Evolutionary conservation across 495 filamentous ascomycete species (phyloP).

Genomic region (Penicillium canariense): DNA sequence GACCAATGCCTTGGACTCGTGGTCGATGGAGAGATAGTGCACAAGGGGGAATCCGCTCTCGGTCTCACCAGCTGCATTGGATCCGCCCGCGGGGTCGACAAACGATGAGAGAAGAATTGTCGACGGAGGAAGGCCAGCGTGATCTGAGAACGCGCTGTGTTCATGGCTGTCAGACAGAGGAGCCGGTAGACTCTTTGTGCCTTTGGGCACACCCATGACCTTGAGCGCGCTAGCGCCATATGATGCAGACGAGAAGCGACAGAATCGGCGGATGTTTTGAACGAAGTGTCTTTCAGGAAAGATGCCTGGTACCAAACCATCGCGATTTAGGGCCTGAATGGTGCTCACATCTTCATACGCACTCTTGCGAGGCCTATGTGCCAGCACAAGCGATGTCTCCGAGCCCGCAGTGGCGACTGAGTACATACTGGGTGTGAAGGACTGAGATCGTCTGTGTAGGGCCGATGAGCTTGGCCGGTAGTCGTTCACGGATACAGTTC

Average conservation of each 20-base stretch:
- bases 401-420: constrained; percentile 65
- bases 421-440: constrained; percentile 62
- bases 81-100: constrained; percentile 71
- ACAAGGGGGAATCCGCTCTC: constrained; percentile 74
- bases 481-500: constrained; percentile 32
- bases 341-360: constrained; percentile 56
- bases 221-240: constrained; percentile 72
- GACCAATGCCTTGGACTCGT: constrained; percentile 74
- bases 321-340: constrained; percentile 53
- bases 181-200: constrained; percentile 37
- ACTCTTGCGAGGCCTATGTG: constrained; percentile 50
- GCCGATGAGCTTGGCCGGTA: constrained; percentile 31
- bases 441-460: constrained; percentile 32
- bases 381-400: constrained; percentile 60
- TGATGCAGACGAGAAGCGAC: constrained; percentile 73
- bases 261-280: constrained; percentile 70
- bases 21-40: constrained; percentile 75
- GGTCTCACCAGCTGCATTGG: constrained; percentile 67
- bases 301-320: constrained; percentile 58
- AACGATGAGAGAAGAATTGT: constrained; percentile 75
- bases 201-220: constrained; percentile 63
- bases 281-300: constrained; percentile 68
- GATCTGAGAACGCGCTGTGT: constrained; percentile 67
- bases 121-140: constrained; percentile 63
- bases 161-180: constrained; percentile 55